Base-by-base conservation (phyloP, 495 filamentous ascomycete species). In the Aspergillus mulundensis region DNA sequence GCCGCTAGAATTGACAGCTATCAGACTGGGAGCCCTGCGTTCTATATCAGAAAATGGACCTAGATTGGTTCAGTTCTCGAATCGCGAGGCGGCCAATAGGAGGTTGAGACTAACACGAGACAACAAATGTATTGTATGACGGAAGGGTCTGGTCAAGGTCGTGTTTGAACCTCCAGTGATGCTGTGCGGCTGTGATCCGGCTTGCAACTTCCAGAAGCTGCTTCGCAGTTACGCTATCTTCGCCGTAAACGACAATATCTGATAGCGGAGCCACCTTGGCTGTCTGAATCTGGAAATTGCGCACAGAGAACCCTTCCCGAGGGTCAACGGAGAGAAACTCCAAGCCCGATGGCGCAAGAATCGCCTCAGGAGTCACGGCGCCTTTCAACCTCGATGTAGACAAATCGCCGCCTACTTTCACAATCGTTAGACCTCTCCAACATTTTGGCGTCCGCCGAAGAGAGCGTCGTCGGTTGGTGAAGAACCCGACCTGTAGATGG, bases 251-350 rank as follows among this genome's bases (percentile, higher is more conserved):
- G 15, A 98, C 79, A 59, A 98, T 89, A 66, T 98, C 94, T 4
- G 90, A 94, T 21, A 95, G 79, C 56, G 87, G 84, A 28, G 93
- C 91, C 63, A 89, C 76, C 67, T 98, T 98, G 38, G 87, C 89
- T 2, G 90, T 84, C 65, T 98, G 94, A 41, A 97, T 97, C 63
- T 98, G 94, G 62, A 98, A 98, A 69, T 98, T 97, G 20, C 94
- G 84, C 77, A 77, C 89, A 52, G 75, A 97, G 87, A 70, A 87
- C 12, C 94, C 94, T 57, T 94, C 88, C 24, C 72, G 82, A 2
- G 94, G 94, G 63, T 98, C 94, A 16, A 86, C 78, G 24, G 89
- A 69, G 45, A 77, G 64, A 50, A 77, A 76, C 15, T 77, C 74
- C 12, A 60, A 54, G 5, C 66, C 61, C 12, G 66, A 69, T 3